Evolutionary conservation across 345 rosid species (phyloP).

Genomic region (Rhizophora apiculata): DNA sequence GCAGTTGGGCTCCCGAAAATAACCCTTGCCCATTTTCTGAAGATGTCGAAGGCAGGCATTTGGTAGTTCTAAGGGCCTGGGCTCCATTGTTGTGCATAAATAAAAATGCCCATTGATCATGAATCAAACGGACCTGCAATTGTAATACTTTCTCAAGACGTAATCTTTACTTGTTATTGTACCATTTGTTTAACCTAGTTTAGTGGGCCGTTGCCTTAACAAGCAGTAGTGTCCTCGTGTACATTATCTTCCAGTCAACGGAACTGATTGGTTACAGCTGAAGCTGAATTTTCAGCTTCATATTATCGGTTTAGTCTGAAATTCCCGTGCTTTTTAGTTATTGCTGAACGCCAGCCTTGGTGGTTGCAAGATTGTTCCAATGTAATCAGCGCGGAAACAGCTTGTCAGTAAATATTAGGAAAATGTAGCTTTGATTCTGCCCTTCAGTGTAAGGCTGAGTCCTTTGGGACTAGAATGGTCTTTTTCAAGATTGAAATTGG

Average conservation of each 20-base stretch:
- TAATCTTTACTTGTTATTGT: slow-evolving; percentile 4
- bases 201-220: slow-evolving; percentile 14
- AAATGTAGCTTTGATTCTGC: no score
- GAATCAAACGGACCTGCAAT: background rate
- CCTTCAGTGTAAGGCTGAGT: no score
- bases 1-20: slow-evolving; percentile 52
- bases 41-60: slow-evolving; percentile 79
- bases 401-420: no score
- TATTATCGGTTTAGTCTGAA: background rate
- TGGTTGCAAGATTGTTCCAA: no score
- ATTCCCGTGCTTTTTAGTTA: background rate
- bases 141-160: slow-evolving; percentile 15
- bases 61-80: slow-evolving; percentile 43
- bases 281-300: background rate
- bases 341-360: no score
- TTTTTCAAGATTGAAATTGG: background rate
- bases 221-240: background rate
- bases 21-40: slow-evolving; percentile 60
- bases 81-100: slow-evolving; percentile 18
- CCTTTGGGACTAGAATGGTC: background rate
- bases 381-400: no score
- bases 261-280: background rate
- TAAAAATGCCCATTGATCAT: slow-evolving; percentile 7
- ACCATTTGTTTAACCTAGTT: slow-evolving; percentile 15
- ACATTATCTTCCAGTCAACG: slow-evolving; percentile 2